Evolutionary conservation across 257 asterid species (phyloP).

Genomic region (Anisodus acutangulus): DNA sequence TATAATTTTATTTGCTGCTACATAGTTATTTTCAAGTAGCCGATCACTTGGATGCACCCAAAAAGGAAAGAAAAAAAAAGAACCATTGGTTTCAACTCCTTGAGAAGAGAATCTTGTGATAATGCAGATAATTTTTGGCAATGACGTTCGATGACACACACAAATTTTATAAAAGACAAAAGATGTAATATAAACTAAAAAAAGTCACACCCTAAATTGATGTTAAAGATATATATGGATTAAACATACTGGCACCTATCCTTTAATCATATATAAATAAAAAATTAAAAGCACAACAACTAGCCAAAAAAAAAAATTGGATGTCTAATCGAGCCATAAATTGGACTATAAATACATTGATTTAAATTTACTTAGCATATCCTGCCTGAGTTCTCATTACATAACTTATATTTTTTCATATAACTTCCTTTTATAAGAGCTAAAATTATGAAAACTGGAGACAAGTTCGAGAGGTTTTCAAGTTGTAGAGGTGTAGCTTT

Average conservation of each 20-base stretch:
- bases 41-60: neutral
- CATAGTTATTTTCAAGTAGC: neutral
- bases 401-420: neutral
- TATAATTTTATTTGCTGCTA: neutral
- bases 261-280: neutral
- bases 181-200: neutral
- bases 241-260: neutral
- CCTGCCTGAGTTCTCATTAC: neutral
- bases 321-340: neutral
- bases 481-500: constrained; percentile 84
- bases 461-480: constrained; percentile 48
- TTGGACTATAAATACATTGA: constrained; percentile 10
- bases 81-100: neutral
- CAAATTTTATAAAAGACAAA: neutral
- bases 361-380: neutral
- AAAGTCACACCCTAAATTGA: neutral
- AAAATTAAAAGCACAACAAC: neutral
- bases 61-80: neutral
- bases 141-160: neutral
- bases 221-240: neutral
- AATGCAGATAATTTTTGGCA: neutral
- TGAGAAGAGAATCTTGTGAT: neutral
- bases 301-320: neutral
- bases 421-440: neutral
- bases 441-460: constrained; percentile 41